Conservation (phyloP, 148 eudicot genomes). For the Arctostaphylos glauca region DNA sequence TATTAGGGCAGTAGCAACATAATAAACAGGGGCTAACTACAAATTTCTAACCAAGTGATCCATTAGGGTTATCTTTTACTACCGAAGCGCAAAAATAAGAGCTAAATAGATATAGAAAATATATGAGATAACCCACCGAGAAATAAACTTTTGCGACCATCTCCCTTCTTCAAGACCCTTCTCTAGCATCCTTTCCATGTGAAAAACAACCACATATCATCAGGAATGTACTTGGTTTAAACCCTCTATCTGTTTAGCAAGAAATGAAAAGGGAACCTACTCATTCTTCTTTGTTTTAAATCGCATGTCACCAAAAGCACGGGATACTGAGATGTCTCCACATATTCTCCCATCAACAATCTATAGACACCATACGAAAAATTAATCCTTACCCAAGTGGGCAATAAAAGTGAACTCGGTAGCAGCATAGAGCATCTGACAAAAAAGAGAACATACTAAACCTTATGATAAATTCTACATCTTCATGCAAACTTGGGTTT, state of each 20-base stretch:
- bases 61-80: neutral
- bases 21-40: neutral
- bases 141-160: constrained; percentile 78
- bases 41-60: neutral
- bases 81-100: neutral
- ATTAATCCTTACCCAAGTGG: constrained; percentile 16
- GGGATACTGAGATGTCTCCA: constrained; percentile 93
- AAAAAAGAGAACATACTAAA: neutral
- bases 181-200: constrained; percentile 67
- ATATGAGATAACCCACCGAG: constrained; percentile 50
- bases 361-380: constrained; percentile 32
- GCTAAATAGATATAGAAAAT: constrained; percentile 1
- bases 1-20: neutral
- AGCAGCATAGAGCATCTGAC: neutral
- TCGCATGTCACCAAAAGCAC: constrained; percentile 96
- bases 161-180: constrained; percentile 78
- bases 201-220: constrained; percentile 12
- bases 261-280: constrained; percentile 39
- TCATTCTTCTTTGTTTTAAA: constrained; percentile 92
- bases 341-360: constrained; percentile 91
- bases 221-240: neutral
- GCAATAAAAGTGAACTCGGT: neutral
- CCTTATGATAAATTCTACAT: neutral
- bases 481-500: neutral
- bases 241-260: neutral